Evolutionary conservation across 495 filamentous ascomycete species (phyloP).

Genomic region (Trypethelium eluteriae): DNA sequence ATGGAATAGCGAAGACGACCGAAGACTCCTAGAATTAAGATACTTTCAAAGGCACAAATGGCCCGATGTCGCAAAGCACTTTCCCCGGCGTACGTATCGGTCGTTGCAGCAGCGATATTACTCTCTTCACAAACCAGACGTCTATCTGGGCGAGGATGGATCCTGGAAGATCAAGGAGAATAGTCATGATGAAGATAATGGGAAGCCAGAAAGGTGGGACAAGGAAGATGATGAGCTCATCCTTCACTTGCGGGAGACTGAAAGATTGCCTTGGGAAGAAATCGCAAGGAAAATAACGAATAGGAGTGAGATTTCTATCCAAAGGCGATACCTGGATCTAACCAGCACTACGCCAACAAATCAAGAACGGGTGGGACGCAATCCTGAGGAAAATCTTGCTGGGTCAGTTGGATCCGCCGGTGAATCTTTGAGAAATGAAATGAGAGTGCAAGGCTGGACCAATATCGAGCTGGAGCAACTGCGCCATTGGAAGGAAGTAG

Average conservation of each 20-base stretch:
- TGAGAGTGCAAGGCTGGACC: background rate
- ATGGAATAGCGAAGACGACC: background rate
- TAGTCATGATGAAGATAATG: background rate
- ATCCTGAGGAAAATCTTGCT: background rate
- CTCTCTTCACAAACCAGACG: background rate
- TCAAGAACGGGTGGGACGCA: background rate
- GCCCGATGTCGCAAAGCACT: background rate
- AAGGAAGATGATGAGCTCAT: constrained; percentile 17
- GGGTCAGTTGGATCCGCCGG: background rate
- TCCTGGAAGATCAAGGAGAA: background rate
- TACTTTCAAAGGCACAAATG: background rate
- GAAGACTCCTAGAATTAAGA: background rate
- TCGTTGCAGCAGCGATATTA: constrained; percentile 2
- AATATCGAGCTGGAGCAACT: constrained; percentile 13
- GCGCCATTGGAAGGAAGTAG: constrained; percentile 24
- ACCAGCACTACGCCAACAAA: background rate
- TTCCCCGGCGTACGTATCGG: background rate
- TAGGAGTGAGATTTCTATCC: constrained; percentile 17
- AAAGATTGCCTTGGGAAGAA: constrained; percentile 20
- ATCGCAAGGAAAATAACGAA: constrained; percentile 15
- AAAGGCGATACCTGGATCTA: constrained; percentile 16
- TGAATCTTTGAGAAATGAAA: background rate
- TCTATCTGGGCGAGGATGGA: background rate
- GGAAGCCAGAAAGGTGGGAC: background rate
- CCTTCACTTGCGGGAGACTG: constrained; percentile 21